Base-by-base conservation (phyloP, 129 eudicot species). In the Oenanthe sinensis region DNA sequence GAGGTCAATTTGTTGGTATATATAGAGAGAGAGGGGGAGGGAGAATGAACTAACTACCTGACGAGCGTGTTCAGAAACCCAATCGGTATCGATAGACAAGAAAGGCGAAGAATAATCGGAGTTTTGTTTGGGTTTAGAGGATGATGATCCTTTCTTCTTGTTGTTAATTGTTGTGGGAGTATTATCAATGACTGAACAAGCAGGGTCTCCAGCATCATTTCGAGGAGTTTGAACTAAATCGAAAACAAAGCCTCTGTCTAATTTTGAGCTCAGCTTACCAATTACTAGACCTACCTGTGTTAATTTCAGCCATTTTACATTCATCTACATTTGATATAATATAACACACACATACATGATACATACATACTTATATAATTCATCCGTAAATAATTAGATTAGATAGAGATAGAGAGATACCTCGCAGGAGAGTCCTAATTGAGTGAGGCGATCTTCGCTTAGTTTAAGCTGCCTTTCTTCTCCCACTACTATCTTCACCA, bases 401-500 rank as follows among this genome's bases (percentile, higher is more conserved):
- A 30, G 15, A 12, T n/a, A 11, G 19, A 55, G 2, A 22, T 3
- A 30, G 71, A 65, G 12, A 58, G 1, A 58, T 55, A 87, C 91
- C 91, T 88, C 82, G 62, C 83, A 84, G 12, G 84, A 77, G 77
- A 83, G 50, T 1, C 78, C 79, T 26, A 89, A 81, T 74, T 74
- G 74, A 67, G 75, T 77, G 65, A 88, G 87, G 33, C 89, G 89
- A 77, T 88, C 80, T 75, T 88, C 92, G 48, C 75, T 84, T 39
- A 74, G 60, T 63, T 81, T 79, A 42, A 88, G 87, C 40, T 78
- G 87, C 19, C 49, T 62, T 83, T 88, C 89, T 65, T 88, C 91
- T 42, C 91, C 91, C 20, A 88, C 77, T 16, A 88, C 92, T 0
- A 78, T 63, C 75, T 79, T 88, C 87, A 88, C 92, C 92, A 88